Base-by-base conservation (phyloP, 805 yeast genomes). In the Phaffomyces antillensis region DNA sequence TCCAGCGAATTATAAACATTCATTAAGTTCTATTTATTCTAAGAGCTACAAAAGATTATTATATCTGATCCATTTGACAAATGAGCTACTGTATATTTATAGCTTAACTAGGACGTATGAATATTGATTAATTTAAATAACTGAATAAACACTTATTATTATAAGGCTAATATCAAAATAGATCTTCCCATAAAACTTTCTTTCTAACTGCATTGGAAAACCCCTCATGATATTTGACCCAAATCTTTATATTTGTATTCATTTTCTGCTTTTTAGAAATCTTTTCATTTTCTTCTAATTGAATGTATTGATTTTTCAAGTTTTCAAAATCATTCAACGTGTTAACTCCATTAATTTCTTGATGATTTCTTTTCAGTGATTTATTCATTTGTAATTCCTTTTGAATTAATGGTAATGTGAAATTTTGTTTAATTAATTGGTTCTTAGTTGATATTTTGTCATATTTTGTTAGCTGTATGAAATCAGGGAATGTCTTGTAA, bases 221-320 rank as follows among this genome's bases (percentile, higher is more conserved):
- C 0, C 97, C 97, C 64, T 89, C 96, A 51, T 84, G 85, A 59
- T 82, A 88, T 58, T 84, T 87, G n/a, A 89, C 86, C 96, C 96
- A 89, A 39, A 79, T 72, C 54, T 78, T 66, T 28, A 62, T 57
- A 36, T 35, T 39, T 3, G 36, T 41, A 3, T 50, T 66, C 42
- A 44, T 48, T 44, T 47, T 55, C 51, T 42, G 57, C 42, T 40
- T 52, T 56, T 65, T 63, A 30, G 59, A 53, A 24, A 52, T 52
- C 31, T 59, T 62, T 39, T 52, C 58, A 23, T 41, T 44, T 24
- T 52, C 60, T n/a, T 51, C 58, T 3, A 57, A 41, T 54, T 57
- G 52, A 16, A 60, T 64, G 43, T 76, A 76, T 48, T 74, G 76
- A 24, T 51, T 58, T 47, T 68, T 73, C 62, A 77, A 72, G 24